Conservation (phyloP, 2,329 filamentous ascomycete species). For the Coniochaeta hoffmannii region DNA sequence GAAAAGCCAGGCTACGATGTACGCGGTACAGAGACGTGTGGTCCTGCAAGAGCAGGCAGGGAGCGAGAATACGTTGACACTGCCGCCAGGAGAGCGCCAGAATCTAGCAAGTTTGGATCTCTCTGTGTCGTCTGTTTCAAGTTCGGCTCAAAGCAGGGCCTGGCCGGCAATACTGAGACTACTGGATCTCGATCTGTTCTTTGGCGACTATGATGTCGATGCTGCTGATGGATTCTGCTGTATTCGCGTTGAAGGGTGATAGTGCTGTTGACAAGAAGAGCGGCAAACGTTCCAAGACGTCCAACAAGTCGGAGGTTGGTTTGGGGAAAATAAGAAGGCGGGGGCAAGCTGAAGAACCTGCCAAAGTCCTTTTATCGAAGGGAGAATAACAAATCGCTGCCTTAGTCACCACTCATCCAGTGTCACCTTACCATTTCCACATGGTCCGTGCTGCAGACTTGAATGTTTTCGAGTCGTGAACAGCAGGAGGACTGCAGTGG, state of each 20-base stretch:
- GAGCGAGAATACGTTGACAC: background rate
- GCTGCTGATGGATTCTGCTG: background rate
- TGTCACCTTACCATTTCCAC: background rate
- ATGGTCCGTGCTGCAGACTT: background rate
- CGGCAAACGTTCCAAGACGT: background rate
- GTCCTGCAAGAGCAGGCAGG: background rate
- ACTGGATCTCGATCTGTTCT: background rate
- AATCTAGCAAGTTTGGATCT: background rate
- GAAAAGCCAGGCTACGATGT: background rate
- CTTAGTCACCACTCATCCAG: too few species aligned
- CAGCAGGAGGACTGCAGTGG: too few species aligned
- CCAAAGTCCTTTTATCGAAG: background rate
- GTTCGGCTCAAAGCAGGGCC: background rate
- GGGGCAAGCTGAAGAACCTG: background rate
- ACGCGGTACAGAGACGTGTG: background rate
- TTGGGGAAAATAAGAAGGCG: background rate
- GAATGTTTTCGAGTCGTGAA: too few species aligned
- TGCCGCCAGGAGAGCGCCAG: background rate
- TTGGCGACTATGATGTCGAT: background rate
- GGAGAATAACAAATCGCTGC: too few species aligned
- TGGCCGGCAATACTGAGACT: constrained; percentile 2
- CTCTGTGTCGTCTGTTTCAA: background rate
- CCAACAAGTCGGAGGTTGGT: background rate
- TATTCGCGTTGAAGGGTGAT: background rate
- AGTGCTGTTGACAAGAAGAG: background rate